Percentiles rank a stretch among this genome's conserved stretches.
Evolutionary conservation across 768 basidiomycete species (phyloP).

Genomic region (Leccinum variicolor): DNA sequence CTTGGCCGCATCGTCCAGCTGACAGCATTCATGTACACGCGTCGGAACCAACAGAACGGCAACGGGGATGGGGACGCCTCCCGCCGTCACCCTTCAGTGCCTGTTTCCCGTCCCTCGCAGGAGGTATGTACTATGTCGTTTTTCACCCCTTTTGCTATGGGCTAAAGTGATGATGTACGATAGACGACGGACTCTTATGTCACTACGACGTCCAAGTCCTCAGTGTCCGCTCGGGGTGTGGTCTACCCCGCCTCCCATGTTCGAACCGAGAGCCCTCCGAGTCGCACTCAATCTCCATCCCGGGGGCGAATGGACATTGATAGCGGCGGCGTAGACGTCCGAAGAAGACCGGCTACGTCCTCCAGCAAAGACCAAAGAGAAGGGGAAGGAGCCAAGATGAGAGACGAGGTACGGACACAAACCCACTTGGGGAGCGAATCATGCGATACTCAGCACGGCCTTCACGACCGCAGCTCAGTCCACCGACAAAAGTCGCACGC

Average conservation of each 20-base stretch:
- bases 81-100: background rate
- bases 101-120: background rate
- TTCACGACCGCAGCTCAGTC: background rate
- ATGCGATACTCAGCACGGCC: background rate
- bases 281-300: background rate
- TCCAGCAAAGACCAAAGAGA: background rate
- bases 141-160: background rate
- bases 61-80: background rate
- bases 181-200: conserved; percentile 3
- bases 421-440: too few relatives aligned
- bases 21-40: conserved; percentile 7
- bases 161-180: background rate
- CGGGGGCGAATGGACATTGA: background rate
- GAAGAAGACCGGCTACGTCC: background rate
- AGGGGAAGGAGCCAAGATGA: background rate
- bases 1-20: conserved; percentile 6
- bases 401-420: conserved; percentile 5
- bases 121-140: conserved; percentile 7
- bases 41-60: background rate
- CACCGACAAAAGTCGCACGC: background rate
- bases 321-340: background rate
- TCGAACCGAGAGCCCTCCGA: background rate
- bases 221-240: background rate
- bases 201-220: background rate
- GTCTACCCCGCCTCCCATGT: background rate